Conservation (phyloP, 108 stramenopile genomes). For the Stephanodiscus triporus region DNA sequence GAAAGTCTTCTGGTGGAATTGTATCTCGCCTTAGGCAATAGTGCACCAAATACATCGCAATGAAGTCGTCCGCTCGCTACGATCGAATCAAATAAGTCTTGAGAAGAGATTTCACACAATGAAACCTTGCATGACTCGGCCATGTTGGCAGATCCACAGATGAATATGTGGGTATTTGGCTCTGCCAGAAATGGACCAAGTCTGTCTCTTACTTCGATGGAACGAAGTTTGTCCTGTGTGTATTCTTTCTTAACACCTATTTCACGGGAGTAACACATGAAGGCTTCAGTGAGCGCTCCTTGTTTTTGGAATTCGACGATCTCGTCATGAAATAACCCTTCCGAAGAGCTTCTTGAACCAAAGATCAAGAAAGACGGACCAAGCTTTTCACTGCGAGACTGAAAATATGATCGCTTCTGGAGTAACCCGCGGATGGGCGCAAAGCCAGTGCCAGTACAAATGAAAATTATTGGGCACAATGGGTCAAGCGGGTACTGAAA, state of each 20-base stretch:
- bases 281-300: constrained; percentile 11
- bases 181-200: constrained; percentile 17
- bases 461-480: constrained; percentile 6
- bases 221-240: constrained; percentile 3
- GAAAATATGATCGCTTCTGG: constrained; percentile 19
- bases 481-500: constrained; percentile 24
- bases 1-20: too few relatives aligned
- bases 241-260: constrained; percentile 20
- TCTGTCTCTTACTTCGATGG: neutral
- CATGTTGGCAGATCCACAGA: constrained; percentile 31
- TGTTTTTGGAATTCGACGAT: constrained; percentile 9
- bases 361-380: constrained; percentile 17
- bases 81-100: constrained; percentile 1
- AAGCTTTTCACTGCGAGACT: constrained; percentile 11
- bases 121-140: constrained; percentile 11
- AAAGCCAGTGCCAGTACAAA: constrained; percentile 24
- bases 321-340: constrained; percentile 24
- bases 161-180: constrained; percentile 18
- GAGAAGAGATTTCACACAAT: constrained; percentile 6
- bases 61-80: constrained; percentile 7
- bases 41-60: constrained; percentile 29
- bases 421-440: constrained; percentile 25
- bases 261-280: constrained; percentile 28
- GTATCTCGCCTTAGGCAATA: neutral
- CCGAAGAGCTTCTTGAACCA: constrained; percentile 13